Percentiles rank a stretch among this genome's conserved stretches.
These are phyloP conservation scores for Meira nashicola DNA, from an alignment of 1,284 basidiomycete genomes.

Conservation along the genomic window DNA sequence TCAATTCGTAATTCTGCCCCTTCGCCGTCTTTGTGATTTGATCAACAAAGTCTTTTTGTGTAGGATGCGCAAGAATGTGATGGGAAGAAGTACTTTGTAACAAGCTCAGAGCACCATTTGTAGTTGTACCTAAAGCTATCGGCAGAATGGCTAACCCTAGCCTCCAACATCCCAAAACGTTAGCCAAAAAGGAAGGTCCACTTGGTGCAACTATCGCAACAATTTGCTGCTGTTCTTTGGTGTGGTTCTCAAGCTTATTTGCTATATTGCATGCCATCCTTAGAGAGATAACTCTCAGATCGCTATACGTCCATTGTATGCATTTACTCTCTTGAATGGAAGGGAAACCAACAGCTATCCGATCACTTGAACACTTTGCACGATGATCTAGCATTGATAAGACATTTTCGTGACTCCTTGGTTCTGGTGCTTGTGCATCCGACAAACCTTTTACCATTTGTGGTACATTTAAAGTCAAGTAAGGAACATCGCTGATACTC, in stretches of 20 bases:
- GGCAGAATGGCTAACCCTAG: constrained; percentile 54
- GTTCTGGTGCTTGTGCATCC: constrained; percentile 34
- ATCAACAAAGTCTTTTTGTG: constrained; percentile 53
- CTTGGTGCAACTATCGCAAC: constrained; percentile 54
- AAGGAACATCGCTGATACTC: not conserved
- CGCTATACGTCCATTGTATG: constrained; percentile 12
- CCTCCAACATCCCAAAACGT: constrained; percentile 53
- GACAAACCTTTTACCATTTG: constrained; percentile 11
- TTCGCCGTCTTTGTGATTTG: constrained; percentile 5
- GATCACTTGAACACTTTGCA: constrained; percentile 40
- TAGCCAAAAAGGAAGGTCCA: constrained; percentile 53
- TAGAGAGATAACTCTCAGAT: constrained; percentile 10
- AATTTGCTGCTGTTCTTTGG: constrained; percentile 19
- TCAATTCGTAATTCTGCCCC: not conserved
- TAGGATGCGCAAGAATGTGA: constrained; percentile 57
- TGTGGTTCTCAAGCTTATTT: not conserved
- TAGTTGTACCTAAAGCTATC: constrained; percentile 58
- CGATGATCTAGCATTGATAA: constrained; percentile 52
- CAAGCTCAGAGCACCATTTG: constrained; percentile 61
- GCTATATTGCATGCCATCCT: constrained; percentile 15
- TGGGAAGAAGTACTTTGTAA: constrained; percentile 58
- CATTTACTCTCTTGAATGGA: constrained; percentile 26
- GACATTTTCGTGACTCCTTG: constrained; percentile 49
- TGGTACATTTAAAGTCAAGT: constrained; percentile 15
- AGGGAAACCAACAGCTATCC: constrained; percentile 54